Percentiles rank a stretch among this genome's conserved stretches.
Evolutionary conservation across 164 flowering plant genomes (phyloP).

Genomic region (Paratinospora sagittata): DNA sequence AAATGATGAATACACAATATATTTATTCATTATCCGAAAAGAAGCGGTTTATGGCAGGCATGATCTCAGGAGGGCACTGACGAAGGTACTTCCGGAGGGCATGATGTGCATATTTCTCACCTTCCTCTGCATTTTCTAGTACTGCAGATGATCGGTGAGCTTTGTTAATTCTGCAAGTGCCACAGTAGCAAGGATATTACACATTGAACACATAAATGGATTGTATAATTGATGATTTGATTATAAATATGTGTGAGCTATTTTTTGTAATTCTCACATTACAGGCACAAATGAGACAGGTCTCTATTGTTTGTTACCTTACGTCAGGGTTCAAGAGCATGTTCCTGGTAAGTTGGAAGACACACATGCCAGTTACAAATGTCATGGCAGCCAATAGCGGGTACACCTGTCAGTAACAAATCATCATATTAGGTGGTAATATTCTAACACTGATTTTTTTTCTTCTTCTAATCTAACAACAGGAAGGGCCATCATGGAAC

Average conservation of each 20-base stretch:
- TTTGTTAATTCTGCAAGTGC: constrained; percentile 47
- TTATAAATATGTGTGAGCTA: background rate
- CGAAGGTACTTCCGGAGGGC: constrained; percentile 65
- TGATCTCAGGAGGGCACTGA: constrained; percentile 66
- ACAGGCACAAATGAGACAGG: background rate
- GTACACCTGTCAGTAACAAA: constrained; percentile 39
- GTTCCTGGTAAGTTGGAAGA: constrained; percentile 65
- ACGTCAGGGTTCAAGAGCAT: constrained; percentile 65
- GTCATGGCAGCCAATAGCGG: constrained; percentile 76
- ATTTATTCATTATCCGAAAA: constrained; percentile 33
- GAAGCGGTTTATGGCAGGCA: constrained; percentile 67
- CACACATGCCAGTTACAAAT: constrained; percentile 54
- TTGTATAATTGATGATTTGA: background rate
- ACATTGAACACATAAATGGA: too few relatives aligned
- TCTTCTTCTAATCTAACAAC: too few relatives aligned
- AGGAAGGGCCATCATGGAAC: too few relatives aligned
- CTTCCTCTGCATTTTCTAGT: constrained; percentile 69
- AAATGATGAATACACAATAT: background rate
- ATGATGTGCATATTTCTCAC: constrained; percentile 69
- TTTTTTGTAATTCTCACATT: background rate
- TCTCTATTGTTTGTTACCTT: constrained; percentile 28
- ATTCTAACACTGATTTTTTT: too few relatives aligned
- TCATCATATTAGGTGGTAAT: background rate
- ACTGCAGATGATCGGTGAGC: constrained; percentile 40
- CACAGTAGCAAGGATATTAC: background rate